Evolutionary conservation across 2,329 filamentous ascomycete species (phyloP).

Genomic region (Fusarium sp.): DNA sequence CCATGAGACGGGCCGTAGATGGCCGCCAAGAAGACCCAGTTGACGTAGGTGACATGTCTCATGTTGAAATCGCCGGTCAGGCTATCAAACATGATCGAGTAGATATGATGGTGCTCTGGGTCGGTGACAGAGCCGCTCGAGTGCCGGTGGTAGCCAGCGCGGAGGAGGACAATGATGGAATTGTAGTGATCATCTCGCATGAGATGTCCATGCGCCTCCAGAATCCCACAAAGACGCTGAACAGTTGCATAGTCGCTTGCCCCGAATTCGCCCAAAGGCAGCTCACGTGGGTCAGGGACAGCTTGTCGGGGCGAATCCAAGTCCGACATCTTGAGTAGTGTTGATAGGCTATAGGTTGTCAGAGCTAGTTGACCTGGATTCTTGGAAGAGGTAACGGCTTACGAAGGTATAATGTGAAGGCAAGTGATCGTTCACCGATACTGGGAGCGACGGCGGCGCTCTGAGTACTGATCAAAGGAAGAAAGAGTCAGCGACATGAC

Average conservation of each 20-base stretch:
- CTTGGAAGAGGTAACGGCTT: not conserved
- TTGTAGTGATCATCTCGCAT: not conserved
- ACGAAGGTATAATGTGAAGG: not conserved
- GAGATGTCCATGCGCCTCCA: not conserved
- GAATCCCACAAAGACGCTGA: not conserved
- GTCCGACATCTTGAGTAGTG: not conserved
- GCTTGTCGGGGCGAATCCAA: not conserved
- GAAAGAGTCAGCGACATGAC: not conserved
- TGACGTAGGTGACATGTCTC: not conserved
- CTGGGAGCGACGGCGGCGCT: not conserved
- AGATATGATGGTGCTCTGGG: not conserved
- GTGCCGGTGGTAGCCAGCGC: not conserved
- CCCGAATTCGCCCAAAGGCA: not conserved
- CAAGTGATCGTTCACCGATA: not conserved
- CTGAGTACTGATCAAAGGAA: not conserved
- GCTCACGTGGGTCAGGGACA: not conserved
- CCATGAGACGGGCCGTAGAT: not conserved
- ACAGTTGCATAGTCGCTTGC: not conserved
- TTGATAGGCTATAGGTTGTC: not conserved
- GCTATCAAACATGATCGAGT: not conserved
- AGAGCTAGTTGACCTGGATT: not conserved
- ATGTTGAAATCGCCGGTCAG: not conserved
- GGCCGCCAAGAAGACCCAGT: not conserved
- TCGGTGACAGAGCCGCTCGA: not conserved
- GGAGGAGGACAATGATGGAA: not conserved